Base-by-base conservation (phyloP, 768 basidiomycete species). In the Xerocomus potaroensis region DNA sequence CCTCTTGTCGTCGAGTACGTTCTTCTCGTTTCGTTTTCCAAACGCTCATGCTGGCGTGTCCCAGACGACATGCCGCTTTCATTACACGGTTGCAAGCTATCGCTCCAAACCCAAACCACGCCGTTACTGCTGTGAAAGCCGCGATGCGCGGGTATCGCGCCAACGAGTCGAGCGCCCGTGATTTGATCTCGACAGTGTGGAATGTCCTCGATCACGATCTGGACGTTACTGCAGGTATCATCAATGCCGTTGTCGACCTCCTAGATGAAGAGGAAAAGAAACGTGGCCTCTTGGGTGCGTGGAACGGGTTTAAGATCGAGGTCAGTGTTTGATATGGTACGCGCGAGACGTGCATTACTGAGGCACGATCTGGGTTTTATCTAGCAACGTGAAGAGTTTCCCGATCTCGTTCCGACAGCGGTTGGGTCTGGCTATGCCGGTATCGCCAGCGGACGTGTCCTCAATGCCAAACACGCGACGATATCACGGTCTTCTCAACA, bases 181-280 rank as follows among this genome's bases (percentile, higher is more conserved):
- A 95, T 64, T 73, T 97, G 51, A 84, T 97, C 41, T 83, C 84
- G 32, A 94, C 89, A 0, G 72, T 94, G n/a, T 95, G 84, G 83
- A 88, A 83, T 60, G 75, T 87, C 29, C 67, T 87, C 10, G 82
- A 84, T 45, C 65, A 73, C 14, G 70, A 81, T 50, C 63, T 87
- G 18, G 91, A 96, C 42, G 74, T 80, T 24, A 87, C 90, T 0
- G 83, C 83, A 0, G 81, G 84, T 50, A 76, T 89, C 27, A 72
- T 91, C 35, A 86, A 83, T 49, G 71, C 77, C 2, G 72, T 89
- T 27, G 80, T 92, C 5, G 91, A 91, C 53, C 66, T 91, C 5
- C 60, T 95, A 8, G 87, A 89, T 3, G 89, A 90, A 30, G 82
- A 84, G 39, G 90, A 92, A 18, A 94, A 96, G 77, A 84, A 85